These are phyloP conservation scores for Candida nonsorbophila DNA, from an alignment of 805 yeast species.

Conservation along the genomic window DNA sequence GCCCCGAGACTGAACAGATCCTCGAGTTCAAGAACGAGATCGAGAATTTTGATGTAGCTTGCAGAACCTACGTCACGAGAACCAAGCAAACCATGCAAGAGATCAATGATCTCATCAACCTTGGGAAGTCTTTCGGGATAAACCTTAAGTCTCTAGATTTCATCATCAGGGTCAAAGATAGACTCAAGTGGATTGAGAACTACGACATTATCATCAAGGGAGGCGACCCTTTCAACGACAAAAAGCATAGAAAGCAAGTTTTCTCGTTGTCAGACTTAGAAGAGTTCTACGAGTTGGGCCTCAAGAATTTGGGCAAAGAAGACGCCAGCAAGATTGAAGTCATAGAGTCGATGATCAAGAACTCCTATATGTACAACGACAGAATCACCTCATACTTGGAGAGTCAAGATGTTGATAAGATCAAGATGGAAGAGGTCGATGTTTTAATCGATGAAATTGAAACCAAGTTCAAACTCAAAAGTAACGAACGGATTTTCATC, in stretches of 20 bases:
- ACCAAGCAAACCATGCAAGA: constrained; percentile 36
- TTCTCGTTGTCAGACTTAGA: constrained; percentile 25
- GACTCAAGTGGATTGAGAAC: constrained; percentile 27
- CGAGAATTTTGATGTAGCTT: constrained; percentile 44
- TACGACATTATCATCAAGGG: constrained; percentile 30
- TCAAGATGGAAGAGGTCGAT: constrained; percentile 20
- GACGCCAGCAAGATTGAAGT: constrained; percentile 28
- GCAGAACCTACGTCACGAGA: constrained; percentile 31
- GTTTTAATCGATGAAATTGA: constrained; percentile 18
- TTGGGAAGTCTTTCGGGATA: constrained; percentile 59
- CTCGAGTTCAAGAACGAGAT: constrained; percentile 49
- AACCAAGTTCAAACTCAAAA: constrained; percentile 16
- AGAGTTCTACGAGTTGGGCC: constrained; percentile 22
- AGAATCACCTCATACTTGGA: constrained; percentile 2
- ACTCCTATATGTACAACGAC: constrained; percentile 18
- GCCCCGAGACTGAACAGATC: constrained; percentile 58
- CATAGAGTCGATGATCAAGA: constrained; percentile 16
- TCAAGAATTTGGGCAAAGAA: constrained; percentile 19
- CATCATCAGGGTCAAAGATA: constrained; percentile 29
- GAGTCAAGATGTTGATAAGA: constrained; percentile 7
- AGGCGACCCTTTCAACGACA: constrained; percentile 33
- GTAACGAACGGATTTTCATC: constrained; percentile 21
- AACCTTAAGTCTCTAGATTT: constrained; percentile 42
- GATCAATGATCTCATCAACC: constrained; percentile 45
- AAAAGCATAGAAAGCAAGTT: constrained; percentile 29